Percentiles rank a stretch among this genome's conserved stretches.
These are phyloP conservation scores for Petunia axillaris DNA, from an alignment of 257 asterid species.

Conservation along the genomic window DNA sequence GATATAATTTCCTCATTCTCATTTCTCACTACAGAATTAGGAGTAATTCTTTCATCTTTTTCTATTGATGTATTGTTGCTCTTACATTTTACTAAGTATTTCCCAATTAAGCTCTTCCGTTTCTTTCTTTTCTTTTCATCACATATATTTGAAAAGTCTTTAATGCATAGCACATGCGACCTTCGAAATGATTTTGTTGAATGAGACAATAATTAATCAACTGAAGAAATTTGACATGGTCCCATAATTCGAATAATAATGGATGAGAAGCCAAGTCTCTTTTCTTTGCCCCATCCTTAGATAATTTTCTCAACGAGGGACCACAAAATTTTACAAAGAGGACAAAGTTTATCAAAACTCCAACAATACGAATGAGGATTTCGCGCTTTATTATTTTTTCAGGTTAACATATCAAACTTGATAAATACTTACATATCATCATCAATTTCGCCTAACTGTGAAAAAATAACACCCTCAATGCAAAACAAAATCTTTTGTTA, in stretches of 20 bases:
- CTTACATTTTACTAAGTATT: neutral
- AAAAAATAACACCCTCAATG: no score
- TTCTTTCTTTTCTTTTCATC: neutral
- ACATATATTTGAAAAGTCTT: neutral
- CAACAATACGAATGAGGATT: neutral
- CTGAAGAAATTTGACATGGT: conserved; percentile 12
- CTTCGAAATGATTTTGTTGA: conserved; percentile 13
- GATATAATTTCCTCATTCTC: neutral
- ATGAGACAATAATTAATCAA: conserved; percentile 3
- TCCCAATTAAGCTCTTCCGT: neutral
- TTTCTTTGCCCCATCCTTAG: neutral
- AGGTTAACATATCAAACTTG: neutral
- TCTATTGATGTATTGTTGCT: neutral
- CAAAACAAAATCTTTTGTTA: neutral
- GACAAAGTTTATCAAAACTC: neutral
- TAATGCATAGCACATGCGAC: neutral
- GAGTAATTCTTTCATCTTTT: neutral
- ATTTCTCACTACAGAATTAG: neutral
- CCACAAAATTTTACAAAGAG: neutral
- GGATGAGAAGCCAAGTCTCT: neutral
- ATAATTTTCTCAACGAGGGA: neutral
- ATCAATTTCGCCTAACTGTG: neutral
- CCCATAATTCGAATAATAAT: conserved; percentile 15
- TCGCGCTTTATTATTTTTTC: neutral
- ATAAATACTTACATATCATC: neutral